Conservation (phyloP, 2,329 filamentous ascomycete species). For the Lachnum nothofagi region DNA sequence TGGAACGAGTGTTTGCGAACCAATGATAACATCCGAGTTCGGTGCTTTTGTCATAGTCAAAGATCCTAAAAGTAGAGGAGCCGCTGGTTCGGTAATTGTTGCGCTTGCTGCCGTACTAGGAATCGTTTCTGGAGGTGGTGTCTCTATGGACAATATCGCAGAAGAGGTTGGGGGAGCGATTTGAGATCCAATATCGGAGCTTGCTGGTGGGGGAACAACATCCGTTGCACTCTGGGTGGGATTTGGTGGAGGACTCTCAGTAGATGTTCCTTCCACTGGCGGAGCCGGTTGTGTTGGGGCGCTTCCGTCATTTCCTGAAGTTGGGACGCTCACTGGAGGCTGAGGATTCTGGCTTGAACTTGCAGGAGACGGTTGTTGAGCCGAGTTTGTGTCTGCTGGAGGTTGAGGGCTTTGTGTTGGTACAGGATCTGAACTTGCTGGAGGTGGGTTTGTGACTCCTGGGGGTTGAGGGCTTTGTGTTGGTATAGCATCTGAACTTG, state of each 20-base stretch:
- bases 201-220: background rate
- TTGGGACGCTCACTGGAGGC: too few species aligned
- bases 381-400: too few species aligned
- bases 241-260: too few species aligned
- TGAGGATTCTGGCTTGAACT: background rate
- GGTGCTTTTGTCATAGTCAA: conserved; percentile 18
- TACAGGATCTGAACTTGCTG: background rate
- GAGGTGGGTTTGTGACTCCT: too few species aligned
- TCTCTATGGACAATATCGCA: too few species aligned
- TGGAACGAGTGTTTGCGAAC: conserved; percentile 23
- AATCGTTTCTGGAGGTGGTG: too few species aligned
- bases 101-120: background rate
- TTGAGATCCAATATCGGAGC: background rate
- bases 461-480: background rate
- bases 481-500: background rate
- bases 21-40: conserved; percentile 20
- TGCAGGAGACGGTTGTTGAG: too few species aligned
- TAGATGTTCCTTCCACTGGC: too few species aligned
- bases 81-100: conserved; percentile 7
- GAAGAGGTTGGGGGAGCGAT: background rate
- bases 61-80: conserved; percentile 20
- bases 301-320: background rate
- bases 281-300: background rate
- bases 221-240: too few species aligned
- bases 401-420: background rate